phyloP scores from a whole-genome alignment of 345 rosid species.

The Rhodomyrtus tomentosa region DNA sequence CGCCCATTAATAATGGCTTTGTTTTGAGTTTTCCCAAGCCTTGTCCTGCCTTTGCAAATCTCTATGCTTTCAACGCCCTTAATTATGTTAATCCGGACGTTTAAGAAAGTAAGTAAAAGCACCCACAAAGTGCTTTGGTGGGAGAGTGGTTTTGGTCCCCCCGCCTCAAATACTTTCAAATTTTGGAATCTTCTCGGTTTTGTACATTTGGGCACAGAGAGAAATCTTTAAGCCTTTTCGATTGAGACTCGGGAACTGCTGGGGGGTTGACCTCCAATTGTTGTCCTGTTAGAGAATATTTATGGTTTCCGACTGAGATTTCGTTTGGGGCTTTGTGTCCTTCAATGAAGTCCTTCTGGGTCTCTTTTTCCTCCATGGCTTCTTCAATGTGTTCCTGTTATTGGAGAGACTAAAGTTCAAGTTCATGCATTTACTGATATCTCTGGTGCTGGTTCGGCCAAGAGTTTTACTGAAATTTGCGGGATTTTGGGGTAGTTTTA shows the following conservation, averaged over 20 bases:
- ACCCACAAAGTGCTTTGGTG: conserved; percentile 1
- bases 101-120: background rate
- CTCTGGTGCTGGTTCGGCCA: background rate
- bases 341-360: conserved; percentile 6
- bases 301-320: conserved; percentile 1
- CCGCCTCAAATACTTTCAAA: conserved; percentile 1
- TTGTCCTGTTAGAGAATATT: background rate
- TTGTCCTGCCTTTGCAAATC: background rate
- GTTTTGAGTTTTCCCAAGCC: conserved; percentile 18
- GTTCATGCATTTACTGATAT: background rate
- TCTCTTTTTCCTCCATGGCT: conserved; percentile 6
- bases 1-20: conserved; percentile 9
- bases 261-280: background rate
- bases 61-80: conserved; percentile 2
- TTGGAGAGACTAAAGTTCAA: background rate
- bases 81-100: background rate
- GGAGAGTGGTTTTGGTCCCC: conserved; percentile 18
- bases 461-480: background rate
- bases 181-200: conserved; percentile 18
- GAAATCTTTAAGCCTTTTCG: background rate
- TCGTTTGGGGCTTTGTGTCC: background rate
- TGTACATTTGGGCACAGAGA: conserved; percentile 7
- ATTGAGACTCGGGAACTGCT: background rate
- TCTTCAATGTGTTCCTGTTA: background rate
- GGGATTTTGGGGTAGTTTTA: background rate